Evolutionary conservation across 192 early-diverging fungal genomes (phyloP).

Genomic region (Haplosporangium gracile): DNA sequence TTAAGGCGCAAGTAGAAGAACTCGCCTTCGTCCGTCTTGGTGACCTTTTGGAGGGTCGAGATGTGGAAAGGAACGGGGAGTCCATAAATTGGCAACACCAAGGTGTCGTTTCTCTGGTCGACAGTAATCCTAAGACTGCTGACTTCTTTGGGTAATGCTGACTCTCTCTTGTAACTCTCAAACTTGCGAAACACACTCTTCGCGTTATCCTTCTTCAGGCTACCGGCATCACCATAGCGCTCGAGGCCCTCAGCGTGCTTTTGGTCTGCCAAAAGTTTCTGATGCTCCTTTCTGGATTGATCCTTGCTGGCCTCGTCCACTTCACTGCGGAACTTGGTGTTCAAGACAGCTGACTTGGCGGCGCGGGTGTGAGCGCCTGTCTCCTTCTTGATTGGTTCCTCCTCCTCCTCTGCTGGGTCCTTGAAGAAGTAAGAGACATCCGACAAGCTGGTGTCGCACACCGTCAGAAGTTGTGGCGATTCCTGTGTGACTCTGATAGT

Average conservation of each 20-base stretch:
- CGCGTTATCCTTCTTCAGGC: conserved; percentile 72
- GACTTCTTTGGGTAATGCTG: conserved; percentile 85
- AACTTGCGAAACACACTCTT: conserved; percentile 87
- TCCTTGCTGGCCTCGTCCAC: conserved; percentile 84
- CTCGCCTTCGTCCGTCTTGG: conserved; percentile 95
- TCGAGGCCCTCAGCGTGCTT: conserved; percentile 85
- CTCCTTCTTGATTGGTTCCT: conserved; percentile 32
- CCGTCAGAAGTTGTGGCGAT: conserved; percentile 70
- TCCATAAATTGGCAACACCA: conserved; percentile 96
- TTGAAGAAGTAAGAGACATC: conserved; percentile 70
- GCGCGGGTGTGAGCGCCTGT: conserved; percentile 41
- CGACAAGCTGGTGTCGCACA: conserved; percentile 66
- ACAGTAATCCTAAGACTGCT: conserved; percentile 88
- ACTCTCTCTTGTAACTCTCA: conserved; percentile 96
- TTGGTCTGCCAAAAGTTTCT: conserved; percentile 85
- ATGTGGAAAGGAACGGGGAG: conserved; percentile 99
- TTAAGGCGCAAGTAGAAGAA: conserved; percentile 94
- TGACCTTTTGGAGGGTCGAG: conserved; percentile 93
- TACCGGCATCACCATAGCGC: conserved; percentile 77
- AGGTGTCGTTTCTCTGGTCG: conserved; percentile 86
- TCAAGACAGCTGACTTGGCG: conserved; percentile 75
- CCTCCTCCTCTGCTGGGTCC: conserved; percentile 57
- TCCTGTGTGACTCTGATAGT: conserved; percentile 82
- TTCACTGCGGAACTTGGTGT: conserved; percentile 86
- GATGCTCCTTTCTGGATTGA: conserved; percentile 86